Evolutionary conservation across 2,329 filamentous ascomycete species (phyloP), one percentile per base, ranked within the genome.

Genomic region (Neofusicoccum cordaticola): DNA sequence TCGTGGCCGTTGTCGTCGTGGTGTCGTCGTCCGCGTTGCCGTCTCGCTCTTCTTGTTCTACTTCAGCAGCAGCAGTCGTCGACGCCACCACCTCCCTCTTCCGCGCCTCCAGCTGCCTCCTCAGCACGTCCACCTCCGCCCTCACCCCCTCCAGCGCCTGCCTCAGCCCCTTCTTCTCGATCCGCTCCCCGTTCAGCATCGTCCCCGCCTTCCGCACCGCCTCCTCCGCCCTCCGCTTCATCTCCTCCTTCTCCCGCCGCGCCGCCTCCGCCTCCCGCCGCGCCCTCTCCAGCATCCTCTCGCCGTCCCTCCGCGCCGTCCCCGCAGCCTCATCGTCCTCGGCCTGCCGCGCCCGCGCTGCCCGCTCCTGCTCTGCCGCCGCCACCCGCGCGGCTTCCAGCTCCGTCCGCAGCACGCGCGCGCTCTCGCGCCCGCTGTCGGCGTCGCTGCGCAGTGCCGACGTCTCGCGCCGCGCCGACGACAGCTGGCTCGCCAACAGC

Each of bases 401-500:
- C 62, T 64, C 62, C 3, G 34, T 22, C 4, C 52, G 52, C 22
- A 64, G 34, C 5, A 64, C 52, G 13, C 44, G 52, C 19, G 62
- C 62, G 15, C 44, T 15, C 22, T 64, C 62, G 11, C 62, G 31
- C 7, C 52, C 52, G 4, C 34, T 9, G 45, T 58, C 42, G 1
- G 53, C 62, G 3, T 48, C 51, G 13, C 44, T 34, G 9, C 48
- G 52, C 39, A 60, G 15, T 1, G 22, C 44, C 5, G 35, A 35
- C 17, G 37, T 44, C 15, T 64, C 62, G n/a, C 37, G 17, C 2
- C 62, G 52, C 42, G 62, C 53, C 9, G 35, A 22, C 3, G 42
- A 22, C 35, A 64, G 62, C 53, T 64, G 62, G 19, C 22, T 34
- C 35, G 51, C 52, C 19, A 64, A 35, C 22, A 64, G 45, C 7